A percentile compares a stretch with the other conserved stretches of the same genome.
phyloP scores from a whole-genome alignment of 139 green algal species.

The Eudorina sp. region DNA sequence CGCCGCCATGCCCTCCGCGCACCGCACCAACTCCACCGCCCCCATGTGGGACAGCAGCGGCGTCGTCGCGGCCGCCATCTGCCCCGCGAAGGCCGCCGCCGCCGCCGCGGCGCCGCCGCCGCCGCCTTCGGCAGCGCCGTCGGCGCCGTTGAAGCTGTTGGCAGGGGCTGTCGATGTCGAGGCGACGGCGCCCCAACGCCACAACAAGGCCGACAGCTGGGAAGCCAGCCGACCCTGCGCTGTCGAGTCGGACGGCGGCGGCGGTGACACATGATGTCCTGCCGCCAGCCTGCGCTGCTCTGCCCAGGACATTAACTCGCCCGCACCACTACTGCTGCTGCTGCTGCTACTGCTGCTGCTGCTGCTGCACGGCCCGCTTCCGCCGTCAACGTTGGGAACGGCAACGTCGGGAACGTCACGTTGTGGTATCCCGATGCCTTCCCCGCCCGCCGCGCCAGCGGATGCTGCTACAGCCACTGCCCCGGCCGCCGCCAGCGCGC shows the following conservation, averaged over 20 bases:
- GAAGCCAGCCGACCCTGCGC: not conserved
- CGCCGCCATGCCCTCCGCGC: conserved; percentile 30
- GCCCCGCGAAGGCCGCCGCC: not conserved
- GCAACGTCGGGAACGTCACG: too few relatives aligned
- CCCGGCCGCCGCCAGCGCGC: not conserved
- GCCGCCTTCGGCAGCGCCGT: not conserved
- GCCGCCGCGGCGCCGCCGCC: not conserved
- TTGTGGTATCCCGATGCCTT: too few relatives aligned
- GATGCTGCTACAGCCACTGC: not conserved
- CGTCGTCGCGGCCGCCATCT: conserved; percentile 19
- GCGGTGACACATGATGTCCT: too few relatives aligned
- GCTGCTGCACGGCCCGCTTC: not conserved
- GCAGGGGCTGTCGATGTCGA: too few relatives aligned
- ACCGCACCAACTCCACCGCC: conserved; percentile 8
- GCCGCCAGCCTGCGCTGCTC: too few relatives aligned
- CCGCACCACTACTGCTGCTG: too few relatives aligned
- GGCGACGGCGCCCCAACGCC: conserved; percentile 7
- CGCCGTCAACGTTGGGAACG: not conserved
- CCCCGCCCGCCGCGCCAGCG: not conserved
- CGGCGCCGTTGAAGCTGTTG: too few relatives aligned
- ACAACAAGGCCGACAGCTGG: conserved; percentile 3
- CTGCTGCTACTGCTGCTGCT: too few relatives aligned
- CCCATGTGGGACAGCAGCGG: conserved; percentile 11
- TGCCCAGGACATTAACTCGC: too few relatives aligned
- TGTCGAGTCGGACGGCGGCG: not conserved